Base-by-base conservation (phyloP, 345 rosid species). In the Ailanthus altissimus region DNA sequence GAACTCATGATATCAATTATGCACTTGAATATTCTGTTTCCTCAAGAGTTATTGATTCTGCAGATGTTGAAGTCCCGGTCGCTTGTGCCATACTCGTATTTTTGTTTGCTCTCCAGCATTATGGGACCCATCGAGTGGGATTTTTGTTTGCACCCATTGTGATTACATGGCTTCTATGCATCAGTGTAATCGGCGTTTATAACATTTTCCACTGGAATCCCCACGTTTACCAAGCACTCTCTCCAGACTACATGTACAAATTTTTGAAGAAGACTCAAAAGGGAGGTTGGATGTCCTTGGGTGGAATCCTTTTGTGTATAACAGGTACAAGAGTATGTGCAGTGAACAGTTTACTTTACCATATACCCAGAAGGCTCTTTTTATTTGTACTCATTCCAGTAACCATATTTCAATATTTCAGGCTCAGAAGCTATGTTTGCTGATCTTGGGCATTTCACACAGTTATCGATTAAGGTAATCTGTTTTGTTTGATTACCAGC, bases 341-440 rank as follows among this genome's bases (percentile, higher is more conserved):
- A 54, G 7, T 56, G 21, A 26, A 32, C 45, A 47, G 0, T 23
- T 14, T 60, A 5, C 45, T 32, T 57, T 23, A 23, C 56, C 8
- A 14, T 28, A 36, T 6, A 47, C 21, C 64, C 26, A 25, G 25
- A 16, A 64, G 15, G 45, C 21, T 21, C 40, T 72, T 77, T n/a
- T 63, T 54, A 0, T 42, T 54, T 32, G 16, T 43, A 43, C 42
- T 47, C 57, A 70, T 70, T 46, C 28, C 47, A 23, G 8, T 66
- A 5, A 38, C 65, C 18, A 2, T 16, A 67, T 73, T 46, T 70
- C 57, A 58, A 5, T 59, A 26, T 63, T 67, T 26, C 86, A 96
- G 99, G 99, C 58, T 96, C 99, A 0, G 99, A 96, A 83, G 99
- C 99, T 69, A 96, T 96, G 99, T 96, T 90, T 85, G 99, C 99